Conservation (phyloP, 2,329 filamentous ascomycete genomes). For the Aspergillus tanneri region DNA sequence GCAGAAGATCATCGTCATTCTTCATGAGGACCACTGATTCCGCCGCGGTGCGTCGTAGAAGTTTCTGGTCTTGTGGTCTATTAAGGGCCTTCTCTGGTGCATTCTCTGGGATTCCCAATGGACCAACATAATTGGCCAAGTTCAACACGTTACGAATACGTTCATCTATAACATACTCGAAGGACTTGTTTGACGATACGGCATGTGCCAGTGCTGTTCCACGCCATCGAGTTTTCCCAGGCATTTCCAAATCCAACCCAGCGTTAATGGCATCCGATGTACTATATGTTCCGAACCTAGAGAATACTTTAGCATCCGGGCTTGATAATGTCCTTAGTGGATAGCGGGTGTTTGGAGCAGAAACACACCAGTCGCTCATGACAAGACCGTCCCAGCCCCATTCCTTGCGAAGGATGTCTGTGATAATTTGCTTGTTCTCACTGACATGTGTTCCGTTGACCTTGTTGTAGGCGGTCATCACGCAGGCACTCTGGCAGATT, state of each 20-base stretch:
- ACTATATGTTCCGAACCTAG: slow-evolving; percentile 49
- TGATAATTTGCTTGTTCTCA: slow-evolving; percentile 43
- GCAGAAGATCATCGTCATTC: slow-evolving; percentile 65
- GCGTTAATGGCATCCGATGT: slow-evolving; percentile 47
- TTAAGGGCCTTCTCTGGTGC: slow-evolving; percentile 57
- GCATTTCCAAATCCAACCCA: slow-evolving; percentile 51
- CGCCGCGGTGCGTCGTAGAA: slow-evolving; percentile 65
- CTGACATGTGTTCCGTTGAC: slow-evolving; percentile 53
- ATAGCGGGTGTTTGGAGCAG: background rate
- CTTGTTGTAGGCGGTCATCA: slow-evolving; percentile 62
- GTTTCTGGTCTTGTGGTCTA: slow-evolving; percentile 60
- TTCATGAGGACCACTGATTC: slow-evolving; percentile 73
- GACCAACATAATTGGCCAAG: slow-evolving; percentile 58
- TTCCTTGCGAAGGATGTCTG: slow-evolving; percentile 46
- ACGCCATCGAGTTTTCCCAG: slow-evolving; percentile 46
- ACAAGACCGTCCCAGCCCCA: slow-evolving; percentile 49
- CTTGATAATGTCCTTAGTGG: too few species aligned
- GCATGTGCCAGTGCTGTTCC: slow-evolving; percentile 42
- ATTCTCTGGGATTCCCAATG: slow-evolving; percentile 55
- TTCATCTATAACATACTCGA: slow-evolving; percentile 56
- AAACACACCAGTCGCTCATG: slow-evolving; percentile 48
- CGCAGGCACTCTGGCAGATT: slow-evolving; percentile 54
- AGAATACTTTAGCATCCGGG: background rate
- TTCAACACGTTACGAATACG: slow-evolving; percentile 59
- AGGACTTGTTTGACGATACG: slow-evolving; percentile 58